These are phyloP conservation scores for Solanum pennellii DNA, from an alignment of 257 asterid genomes.

Conservation along the genomic window DNA sequence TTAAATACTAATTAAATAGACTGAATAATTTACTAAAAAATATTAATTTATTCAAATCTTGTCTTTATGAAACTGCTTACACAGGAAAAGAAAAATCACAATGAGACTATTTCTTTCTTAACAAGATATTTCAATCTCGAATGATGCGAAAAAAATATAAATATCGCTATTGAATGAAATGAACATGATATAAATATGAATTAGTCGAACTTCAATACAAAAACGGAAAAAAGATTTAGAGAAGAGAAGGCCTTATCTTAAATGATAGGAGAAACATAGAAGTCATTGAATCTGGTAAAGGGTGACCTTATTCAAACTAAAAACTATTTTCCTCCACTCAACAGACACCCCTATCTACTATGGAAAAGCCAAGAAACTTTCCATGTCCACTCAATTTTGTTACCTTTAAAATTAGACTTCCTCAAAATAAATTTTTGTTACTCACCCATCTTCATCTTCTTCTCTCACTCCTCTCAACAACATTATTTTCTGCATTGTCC, in stretches of 20 bases:
- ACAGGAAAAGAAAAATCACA: no score
- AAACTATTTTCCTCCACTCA: conserved; percentile 74
- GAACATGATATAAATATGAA: accelerated
- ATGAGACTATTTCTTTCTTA: no score
- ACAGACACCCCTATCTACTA: conserved; percentile 64
- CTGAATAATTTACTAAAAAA: neutral
- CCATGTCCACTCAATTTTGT: conserved; percentile 2
- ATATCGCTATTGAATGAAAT: no score
- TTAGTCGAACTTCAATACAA: accelerated
- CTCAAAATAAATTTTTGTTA: neutral
- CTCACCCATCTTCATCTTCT: conserved; percentile 5
- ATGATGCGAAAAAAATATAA: accelerated
- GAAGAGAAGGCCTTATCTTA: neutral
- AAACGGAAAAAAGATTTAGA: no score
- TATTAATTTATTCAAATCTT: neutral
- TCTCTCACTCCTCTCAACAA: neutral
- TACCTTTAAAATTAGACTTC: conserved; percentile 10
- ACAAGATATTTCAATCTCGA: no score
- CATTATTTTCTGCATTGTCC: conserved; percentile 1
- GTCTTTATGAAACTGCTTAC: neutral
- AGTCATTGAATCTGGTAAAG: neutral
- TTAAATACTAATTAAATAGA: neutral
- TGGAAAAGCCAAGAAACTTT: conserved; percentile 47
- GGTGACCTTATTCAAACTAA: conserved; percentile 29
- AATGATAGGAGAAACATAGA: neutral